Evolutionary conservation across 169 alveolate species (phyloP), one percentile per base, ranked within the genome.

Genomic region (Plasmodium gonderi): DNA sequence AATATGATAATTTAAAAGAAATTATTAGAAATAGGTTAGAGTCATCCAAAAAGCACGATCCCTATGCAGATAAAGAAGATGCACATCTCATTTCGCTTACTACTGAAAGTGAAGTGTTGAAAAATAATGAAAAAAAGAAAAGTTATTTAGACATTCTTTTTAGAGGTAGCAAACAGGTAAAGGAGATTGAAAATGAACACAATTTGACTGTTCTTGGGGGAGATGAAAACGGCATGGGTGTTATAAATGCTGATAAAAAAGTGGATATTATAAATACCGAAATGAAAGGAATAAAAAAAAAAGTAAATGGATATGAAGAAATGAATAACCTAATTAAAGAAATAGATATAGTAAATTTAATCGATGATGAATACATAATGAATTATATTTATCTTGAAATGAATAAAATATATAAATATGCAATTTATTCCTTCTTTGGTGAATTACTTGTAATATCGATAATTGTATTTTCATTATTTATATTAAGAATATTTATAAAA

Each of bases 371-470:
- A 6, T 47, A 69, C 64, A 49, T 82, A 44, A 82, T 82, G 83
- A 36, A 29, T 20, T 82, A 68, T 14, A 82, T 82, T n/a, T 82
- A 82, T 82, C 1, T 45, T 1, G 92, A 82, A 69, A 82, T 82
- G 92, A 82, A 82, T 40, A 82, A 82, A 45, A 82, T 82, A 82
- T 82, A 82, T 82, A 82, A 68, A 45, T 82, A 82, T 69, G 92
- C 75, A 68, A 14, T 82, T 29, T 82, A 69, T 47, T 82, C 92
- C 6, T 82, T 82, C 60, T 82, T 82, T 26, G 92, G 81, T 38
- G 92, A 82, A 69, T 82, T 82, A 75, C 42, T 82, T 7, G 92
- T 82, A 29, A 82, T 82, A 68, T 82, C 92, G 14, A 82, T 82
- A 7, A 82, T 82, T 69, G 92, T 82, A 20, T 47, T 82, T 45